phyloP scores from a whole-genome alignment of 768 basidiomycete genomes.

The Mycena albidolilacea region DNA sequence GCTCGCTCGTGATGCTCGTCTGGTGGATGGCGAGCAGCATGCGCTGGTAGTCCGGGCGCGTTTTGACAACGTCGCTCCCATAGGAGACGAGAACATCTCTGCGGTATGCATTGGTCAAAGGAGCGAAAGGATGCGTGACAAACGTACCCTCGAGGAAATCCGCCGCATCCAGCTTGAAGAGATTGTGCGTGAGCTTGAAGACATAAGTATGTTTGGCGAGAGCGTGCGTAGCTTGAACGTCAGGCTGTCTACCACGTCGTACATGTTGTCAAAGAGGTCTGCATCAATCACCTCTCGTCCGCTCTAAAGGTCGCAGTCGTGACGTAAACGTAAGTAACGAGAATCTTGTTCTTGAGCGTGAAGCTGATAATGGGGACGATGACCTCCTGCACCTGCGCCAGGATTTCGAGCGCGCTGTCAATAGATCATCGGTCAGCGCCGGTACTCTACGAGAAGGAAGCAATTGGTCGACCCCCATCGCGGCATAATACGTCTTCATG shows the following conservation, averaged over 20 bases:
- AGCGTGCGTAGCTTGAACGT: constrained; percentile 86
- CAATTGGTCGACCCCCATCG: constrained; percentile 76
- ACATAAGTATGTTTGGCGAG: constrained; percentile 88
- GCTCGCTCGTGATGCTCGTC: constrained; percentile 75
- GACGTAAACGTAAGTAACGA: constrained; percentile 68
- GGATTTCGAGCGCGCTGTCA: constrained; percentile 79
- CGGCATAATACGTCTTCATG: constrained; percentile 84
- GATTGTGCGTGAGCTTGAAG: constrained; percentile 84
- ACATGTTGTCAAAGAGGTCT: constrained; percentile 93
- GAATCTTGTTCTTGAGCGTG: constrained; percentile 82
- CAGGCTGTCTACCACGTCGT: constrained; percentile 86
- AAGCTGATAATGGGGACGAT: constrained; percentile 84
- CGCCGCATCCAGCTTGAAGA: constrained; percentile 87
- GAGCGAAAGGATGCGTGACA: too few species aligned
- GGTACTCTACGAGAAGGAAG: constrained; percentile 19
- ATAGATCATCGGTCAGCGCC: constrained; percentile 53
- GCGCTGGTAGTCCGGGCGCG: constrained; percentile 80
- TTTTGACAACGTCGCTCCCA: constrained; percentile 82
- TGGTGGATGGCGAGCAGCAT: constrained; percentile 90
- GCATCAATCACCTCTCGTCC: constrained; percentile 11
- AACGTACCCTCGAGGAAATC: constrained; percentile 90
- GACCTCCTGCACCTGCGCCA: constrained; percentile 85
- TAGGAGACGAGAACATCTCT: constrained; percentile 93
- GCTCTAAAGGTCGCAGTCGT: not conserved
- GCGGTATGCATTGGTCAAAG: not conserved